These are phyloP conservation scores for Cercophora scortea DNA, from an alignment of 495 filamentous ascomycete species.

Conservation along the genomic window DNA sequence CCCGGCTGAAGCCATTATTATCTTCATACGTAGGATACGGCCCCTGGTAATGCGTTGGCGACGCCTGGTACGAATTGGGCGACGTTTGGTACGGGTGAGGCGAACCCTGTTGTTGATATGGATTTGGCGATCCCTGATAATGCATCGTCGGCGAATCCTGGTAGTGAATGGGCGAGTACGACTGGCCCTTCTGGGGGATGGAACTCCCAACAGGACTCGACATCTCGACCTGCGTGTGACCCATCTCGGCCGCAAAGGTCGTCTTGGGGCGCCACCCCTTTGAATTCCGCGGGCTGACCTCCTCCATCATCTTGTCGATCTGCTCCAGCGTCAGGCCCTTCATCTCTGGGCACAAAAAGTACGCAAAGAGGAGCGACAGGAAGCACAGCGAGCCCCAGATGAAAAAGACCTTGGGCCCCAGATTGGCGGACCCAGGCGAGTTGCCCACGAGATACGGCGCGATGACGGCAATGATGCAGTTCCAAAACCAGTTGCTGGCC, in stretches of 20 bases:
- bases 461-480: constrained; percentile 63
- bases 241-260: constrained; percentile 53
- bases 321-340: constrained; percentile 84
- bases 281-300: constrained; percentile 59
- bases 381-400: constrained; percentile 65
- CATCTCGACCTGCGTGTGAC: constrained; percentile 2
- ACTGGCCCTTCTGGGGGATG: no score
- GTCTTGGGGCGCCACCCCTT: constrained; percentile 58
- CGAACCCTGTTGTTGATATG: no score
- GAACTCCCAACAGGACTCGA: no score
- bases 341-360: constrained; percentile 76
- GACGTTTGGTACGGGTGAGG: no score
- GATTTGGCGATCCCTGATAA: no score
- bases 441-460: constrained; percentile 67
- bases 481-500: constrained; percentile 83
- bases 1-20: no score
- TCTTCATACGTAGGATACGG: no score
- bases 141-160: no score
- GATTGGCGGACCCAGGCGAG: constrained; percentile 57
- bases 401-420: constrained; percentile 69
- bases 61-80: no score
- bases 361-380: constrained; percentile 57
- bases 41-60: no score
- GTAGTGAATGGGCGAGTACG: no score
- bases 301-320: constrained; percentile 82